Conservation (phyloP, 1,284 basidiomycete species). For the Kwoniella shivajii region DNA sequence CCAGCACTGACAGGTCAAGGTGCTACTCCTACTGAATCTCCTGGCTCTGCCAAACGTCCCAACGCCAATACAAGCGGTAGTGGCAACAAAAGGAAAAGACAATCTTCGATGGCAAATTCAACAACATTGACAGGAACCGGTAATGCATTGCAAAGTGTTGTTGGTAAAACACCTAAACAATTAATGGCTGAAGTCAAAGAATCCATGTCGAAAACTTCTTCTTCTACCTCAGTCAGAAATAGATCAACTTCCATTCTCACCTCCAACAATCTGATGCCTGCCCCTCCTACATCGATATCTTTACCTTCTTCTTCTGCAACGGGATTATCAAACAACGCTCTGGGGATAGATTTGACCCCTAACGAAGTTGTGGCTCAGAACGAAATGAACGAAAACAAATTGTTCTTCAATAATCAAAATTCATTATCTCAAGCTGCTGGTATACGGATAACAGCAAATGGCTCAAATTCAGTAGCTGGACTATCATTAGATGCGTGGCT, state of each 20-base stretch:
- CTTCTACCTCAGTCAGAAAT: background rate
- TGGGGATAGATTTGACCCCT: constrained; percentile 27
- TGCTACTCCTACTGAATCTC: constrained; percentile 14
- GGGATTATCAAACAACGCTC: constrained; percentile 13
- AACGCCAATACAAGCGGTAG: constrained; percentile 1
- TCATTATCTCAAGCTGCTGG: constrained; percentile 10
- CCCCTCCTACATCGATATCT: background rate
- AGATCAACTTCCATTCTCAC: too few relatives aligned
- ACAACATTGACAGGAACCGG: background rate
- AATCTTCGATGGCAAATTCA: constrained; percentile 14
- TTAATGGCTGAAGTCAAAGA: constrained; percentile 20
- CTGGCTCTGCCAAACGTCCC: constrained; percentile 11
- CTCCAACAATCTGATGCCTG: background rate
- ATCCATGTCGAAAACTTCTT: constrained; percentile 6
- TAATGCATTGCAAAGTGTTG: constrained; percentile 7
- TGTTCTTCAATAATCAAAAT: constrained; percentile 28
- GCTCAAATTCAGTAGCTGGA: background rate
- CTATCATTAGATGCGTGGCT: constrained; percentile 5
- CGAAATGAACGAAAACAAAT: constrained; percentile 22
- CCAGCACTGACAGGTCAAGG: constrained; percentile 9
- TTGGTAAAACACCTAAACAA: constrained; percentile 17
- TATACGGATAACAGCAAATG: background rate
- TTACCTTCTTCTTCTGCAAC: background rate
- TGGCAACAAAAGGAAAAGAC: constrained; percentile 23
- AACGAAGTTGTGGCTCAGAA: constrained; percentile 13